Percentiles rank a stretch among this genome's conserved stretches.
phyloP scores from a whole-genome alignment of 768 basidiomycete species.

The Leccinum sublutescens region DNA sequence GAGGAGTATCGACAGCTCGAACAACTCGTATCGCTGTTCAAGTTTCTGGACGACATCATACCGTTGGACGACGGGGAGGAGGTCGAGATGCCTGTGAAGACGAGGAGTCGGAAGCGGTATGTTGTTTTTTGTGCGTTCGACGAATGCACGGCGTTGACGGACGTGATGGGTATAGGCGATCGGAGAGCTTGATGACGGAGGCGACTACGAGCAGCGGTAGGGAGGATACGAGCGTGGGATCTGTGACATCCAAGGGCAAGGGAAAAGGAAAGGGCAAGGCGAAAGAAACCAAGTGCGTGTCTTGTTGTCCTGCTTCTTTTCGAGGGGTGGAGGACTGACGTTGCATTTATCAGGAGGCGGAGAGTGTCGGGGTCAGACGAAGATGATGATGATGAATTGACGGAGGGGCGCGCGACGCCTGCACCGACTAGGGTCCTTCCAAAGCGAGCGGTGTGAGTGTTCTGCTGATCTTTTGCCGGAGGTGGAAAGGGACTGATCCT shows the following conservation, averaged over 20 bases:
- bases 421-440: conserved; percentile 54
- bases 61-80: conserved; percentile 64
- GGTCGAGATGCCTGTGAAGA: conserved; percentile 35
- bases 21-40: conserved; percentile 60
- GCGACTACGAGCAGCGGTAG: conserved; percentile 41
- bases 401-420: conserved; percentile 26
- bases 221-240: conserved; percentile 33
- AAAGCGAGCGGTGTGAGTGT: conserved; percentile 55
- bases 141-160: not conserved
- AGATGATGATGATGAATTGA: conserved; percentile 41
- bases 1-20: conserved; percentile 62
- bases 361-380: conserved; percentile 55
- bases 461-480: not conserved
- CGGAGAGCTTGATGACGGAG: conserved; percentile 53
- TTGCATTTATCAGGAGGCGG: conserved; percentile 43
- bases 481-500: not conserved
- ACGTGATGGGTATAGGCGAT: conserved; percentile 44
- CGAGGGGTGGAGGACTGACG: not conserved
- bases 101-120: conserved; percentile 50
- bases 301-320: not conserved
- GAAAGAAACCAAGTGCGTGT: conserved; percentile 42
- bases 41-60: conserved; percentile 69
- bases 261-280: conserved; percentile 33
- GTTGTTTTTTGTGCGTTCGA: conserved; percentile 16
- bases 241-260: conserved; percentile 26